Percentiles rank a stretch among this genome's conserved stretches.
Evolutionary conservation across 352 stramenopile species (phyloP).

Genomic region (Globisporangium carolinianum): DNA sequence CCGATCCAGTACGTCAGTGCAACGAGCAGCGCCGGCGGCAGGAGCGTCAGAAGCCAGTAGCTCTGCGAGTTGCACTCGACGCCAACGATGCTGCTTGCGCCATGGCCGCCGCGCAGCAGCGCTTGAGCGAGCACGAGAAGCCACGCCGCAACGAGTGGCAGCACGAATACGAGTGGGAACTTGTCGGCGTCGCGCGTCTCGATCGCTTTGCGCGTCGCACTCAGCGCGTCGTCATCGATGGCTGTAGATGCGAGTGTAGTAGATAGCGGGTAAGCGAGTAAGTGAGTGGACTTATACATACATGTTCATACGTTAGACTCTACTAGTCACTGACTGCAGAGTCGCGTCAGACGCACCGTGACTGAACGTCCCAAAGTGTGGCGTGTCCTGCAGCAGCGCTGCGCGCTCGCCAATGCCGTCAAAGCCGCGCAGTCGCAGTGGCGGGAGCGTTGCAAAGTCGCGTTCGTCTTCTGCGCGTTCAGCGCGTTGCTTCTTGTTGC

Average conservation of each 20-base stretch:
- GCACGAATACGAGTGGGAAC: constrained; percentile 53
- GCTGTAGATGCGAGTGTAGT: neutral
- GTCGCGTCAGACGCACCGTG: neutral
- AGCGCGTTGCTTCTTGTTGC: constrained; percentile 40
- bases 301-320: too few relatives aligned
- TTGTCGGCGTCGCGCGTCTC: constrained; percentile 37
- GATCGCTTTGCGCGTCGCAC: constrained; percentile 32
- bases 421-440: constrained; percentile 15
- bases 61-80: constrained; percentile 88
- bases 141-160: constrained; percentile 58
- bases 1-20: constrained; percentile 49
- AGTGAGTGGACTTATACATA: neutral
- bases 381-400: constrained; percentile 13
- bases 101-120: constrained; percentile 67
- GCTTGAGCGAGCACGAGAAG: constrained; percentile 65
- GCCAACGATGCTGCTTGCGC: constrained; percentile 73
- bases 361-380: constrained; percentile 38
- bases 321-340: neutral
- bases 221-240: constrained; percentile 28
- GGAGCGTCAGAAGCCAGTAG: constrained; percentile 91
- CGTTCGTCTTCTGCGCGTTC: constrained; percentile 45
- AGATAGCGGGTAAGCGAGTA: neutral
- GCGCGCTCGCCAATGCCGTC: neutral
- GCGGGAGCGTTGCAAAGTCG: constrained; percentile 56
- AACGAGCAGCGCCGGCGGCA: constrained; percentile 77